Evolutionary conservation across 495 filamentous ascomycete genomes (phyloP).

Genomic region (Hyaloscypha bicolor): DNA sequence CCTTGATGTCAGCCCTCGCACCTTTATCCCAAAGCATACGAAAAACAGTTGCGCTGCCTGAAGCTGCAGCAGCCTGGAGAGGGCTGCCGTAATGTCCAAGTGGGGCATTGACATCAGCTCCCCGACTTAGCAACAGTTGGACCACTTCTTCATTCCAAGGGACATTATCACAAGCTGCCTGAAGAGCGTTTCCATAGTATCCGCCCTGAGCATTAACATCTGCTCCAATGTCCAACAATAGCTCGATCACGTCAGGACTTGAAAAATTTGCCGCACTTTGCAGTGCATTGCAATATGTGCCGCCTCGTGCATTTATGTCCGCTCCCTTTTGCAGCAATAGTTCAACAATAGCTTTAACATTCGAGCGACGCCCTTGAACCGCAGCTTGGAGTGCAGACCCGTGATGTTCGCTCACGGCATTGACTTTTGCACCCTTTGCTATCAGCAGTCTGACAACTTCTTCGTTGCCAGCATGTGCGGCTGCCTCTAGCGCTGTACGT

Average conservation of each 20-base stretch:
- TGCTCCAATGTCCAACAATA: background rate
- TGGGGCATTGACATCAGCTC: slow-evolving; percentile 14
- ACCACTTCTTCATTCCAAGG: slow-evolving; percentile 16
- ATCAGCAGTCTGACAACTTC: slow-evolving; percentile 48
- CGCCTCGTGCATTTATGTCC: background rate
- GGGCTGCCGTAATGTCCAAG: slow-evolving; percentile 10
- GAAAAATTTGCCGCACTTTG: background rate
- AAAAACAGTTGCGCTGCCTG: slow-evolving; percentile 2
- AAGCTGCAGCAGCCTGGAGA: slow-evolving; percentile 13
- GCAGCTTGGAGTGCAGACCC: background rate
- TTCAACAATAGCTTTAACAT: background rate
- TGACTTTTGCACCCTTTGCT: slow-evolving; percentile 36
- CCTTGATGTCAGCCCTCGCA: slow-evolving; percentile 29
- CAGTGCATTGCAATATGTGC: background rate
- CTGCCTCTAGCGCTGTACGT: slow-evolving; percentile 56
- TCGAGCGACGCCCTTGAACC: background rate
- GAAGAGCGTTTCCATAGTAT: background rate
- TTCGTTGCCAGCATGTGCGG: slow-evolving; percentile 50
- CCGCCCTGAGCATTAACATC: slow-evolving; percentile 5
- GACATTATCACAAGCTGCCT: background rate
- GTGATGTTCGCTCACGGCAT: background rate
- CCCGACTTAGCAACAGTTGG: slow-evolving; percentile 22
- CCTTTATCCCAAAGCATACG: slow-evolving; percentile 29
- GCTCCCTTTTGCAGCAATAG: background rate
- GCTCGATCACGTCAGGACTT: background rate